A percentile compares a stretch with the other conserved stretches of the same genome.
These are phyloP conservation scores for Adansonia digitata DNA, from an alignment of 345 rosid species.

Conservation along the genomic window DNA sequence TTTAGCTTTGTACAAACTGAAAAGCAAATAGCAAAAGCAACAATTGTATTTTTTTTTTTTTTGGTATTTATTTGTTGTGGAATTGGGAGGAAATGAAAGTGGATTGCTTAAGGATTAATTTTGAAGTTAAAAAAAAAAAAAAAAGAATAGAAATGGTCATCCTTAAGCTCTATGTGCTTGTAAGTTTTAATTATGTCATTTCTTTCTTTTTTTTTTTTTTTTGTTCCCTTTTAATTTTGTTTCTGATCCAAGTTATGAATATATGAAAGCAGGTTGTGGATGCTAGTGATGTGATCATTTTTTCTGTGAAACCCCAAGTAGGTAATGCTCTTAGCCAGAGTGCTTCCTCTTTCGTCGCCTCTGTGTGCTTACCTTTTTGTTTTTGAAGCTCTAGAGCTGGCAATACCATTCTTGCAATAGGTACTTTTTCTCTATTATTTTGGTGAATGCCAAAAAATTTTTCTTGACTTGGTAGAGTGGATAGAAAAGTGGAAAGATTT, in stretches of 20 bases:
- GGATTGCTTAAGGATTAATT: background rate
- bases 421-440: background rate
- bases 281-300: slow-evolving; percentile 70
- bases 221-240: no score
- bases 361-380: background rate
- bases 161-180: background rate
- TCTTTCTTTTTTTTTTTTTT: background rate
- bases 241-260: slow-evolving; percentile 11
- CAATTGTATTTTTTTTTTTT: background rate
- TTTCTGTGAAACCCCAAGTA: slow-evolving; percentile 93
- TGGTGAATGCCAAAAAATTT: background rate
- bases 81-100: background rate
- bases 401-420: background rate
- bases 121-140: no score
- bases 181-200: background rate
- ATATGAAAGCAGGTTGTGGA: slow-evolving; percentile 57
- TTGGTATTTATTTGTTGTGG: background rate
- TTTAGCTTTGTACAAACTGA: background rate
- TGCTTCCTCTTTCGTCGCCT: background rate
- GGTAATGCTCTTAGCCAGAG: slow-evolving; percentile 29
- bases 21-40: background rate
- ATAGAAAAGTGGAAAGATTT: no score
- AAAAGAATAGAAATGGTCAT: background rate
- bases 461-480: no score
- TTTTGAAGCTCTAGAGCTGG: background rate